Conservation (phyloP, 495 filamentous ascomycete species). For the Xylaria venustula region DNA sequence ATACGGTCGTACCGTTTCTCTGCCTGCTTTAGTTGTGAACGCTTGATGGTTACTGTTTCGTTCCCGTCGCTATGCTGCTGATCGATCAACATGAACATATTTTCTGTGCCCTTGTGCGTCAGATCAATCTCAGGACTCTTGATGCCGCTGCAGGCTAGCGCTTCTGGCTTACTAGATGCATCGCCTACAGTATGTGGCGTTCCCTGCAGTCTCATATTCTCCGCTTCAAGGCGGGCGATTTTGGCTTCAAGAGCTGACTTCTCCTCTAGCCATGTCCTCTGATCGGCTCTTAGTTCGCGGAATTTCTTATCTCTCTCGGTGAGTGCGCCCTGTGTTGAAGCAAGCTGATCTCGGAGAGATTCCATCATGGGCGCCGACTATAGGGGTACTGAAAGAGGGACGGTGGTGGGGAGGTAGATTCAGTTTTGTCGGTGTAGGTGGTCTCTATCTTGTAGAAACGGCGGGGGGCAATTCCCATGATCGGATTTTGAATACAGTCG, state of each 20-base stretch:
- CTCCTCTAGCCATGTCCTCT: slow-evolving; percentile 19
- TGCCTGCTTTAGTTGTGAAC: slow-evolving; percentile 14
- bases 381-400: neutral
- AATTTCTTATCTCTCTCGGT: slow-evolving; percentile 19
- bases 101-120: neutral
- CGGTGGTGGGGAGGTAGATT: slow-evolving; percentile 1
- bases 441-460: neutral
- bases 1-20: slow-evolving; percentile 16
- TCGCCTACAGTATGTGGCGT: neutral
- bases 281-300: slow-evolving; percentile 18
- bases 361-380: slow-evolving; percentile 18
- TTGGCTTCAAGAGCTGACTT: slow-evolving; percentile 15
- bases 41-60: slow-evolving; percentile 16
- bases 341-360: slow-evolving; percentile 24
- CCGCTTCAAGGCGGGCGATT: slow-evolving; percentile 18
- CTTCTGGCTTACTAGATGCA: neutral
- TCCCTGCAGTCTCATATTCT: slow-evolving; percentile 15
- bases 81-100: neutral
- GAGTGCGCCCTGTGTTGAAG: slow-evolving; percentile 26
- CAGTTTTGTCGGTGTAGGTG: neutral
- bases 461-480: neutral
- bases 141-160: neutral
- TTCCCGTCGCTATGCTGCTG: slow-evolving; percentile 1
- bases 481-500: too few species aligned
- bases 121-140: neutral